Evolutionary conservation across 2,329 filamentous ascomycete species (phyloP), one percentile per base, ranked within the genome.

Genomic region (Drechslerella dactyloides): DNA sequence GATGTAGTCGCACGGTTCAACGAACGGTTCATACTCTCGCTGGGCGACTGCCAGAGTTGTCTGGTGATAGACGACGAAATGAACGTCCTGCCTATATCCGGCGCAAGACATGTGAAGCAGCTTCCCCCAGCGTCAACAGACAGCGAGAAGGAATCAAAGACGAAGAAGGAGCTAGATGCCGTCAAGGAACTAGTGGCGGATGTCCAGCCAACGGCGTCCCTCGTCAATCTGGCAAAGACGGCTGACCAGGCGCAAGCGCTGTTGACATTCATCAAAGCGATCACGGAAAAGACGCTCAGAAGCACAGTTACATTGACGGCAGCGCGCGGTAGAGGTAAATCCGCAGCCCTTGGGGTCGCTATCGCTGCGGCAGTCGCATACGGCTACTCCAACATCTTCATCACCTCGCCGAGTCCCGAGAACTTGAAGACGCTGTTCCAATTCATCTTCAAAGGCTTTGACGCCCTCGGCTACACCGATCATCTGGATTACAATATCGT

Each of bases 331-430:
- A 89, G 94, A 77, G 94, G 94, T 81, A 99, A 99, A 81, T 99
- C 94, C 19, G 96, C 94, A 17, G 94, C 94, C 24, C 85, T 99
- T 77, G 94, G 94, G 81, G 89, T 99, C 57, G 92, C 94, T 1
- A 90, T 99, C 48, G 94, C 94, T 2, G 92, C 94, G 1, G 96
- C 96, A 1, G 86, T 99, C 50, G 93, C 94, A 0, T 90, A 97
- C 78, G 94, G 94, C 24, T 99, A 99, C 81, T 96, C 92, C 83
- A 99, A 99, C 80, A 96, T 99, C 77, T 99, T 99, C 81, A 96
- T 99, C 78, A 99, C 94, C 1, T 97, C 93, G 0, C 93, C 93
- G 0, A 97, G 91, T 73, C 94, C 94, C 0, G 96, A 99, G 81
- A 99, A 99, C 81, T 84, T 99, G 84, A 99, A 97, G 82, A 99